Percentiles rank a stretch among this genome's conserved stretches.
phyloP scores from a whole-genome alignment of 2,329 filamentous ascomycete species.

The Xylaria sp. region DNA sequence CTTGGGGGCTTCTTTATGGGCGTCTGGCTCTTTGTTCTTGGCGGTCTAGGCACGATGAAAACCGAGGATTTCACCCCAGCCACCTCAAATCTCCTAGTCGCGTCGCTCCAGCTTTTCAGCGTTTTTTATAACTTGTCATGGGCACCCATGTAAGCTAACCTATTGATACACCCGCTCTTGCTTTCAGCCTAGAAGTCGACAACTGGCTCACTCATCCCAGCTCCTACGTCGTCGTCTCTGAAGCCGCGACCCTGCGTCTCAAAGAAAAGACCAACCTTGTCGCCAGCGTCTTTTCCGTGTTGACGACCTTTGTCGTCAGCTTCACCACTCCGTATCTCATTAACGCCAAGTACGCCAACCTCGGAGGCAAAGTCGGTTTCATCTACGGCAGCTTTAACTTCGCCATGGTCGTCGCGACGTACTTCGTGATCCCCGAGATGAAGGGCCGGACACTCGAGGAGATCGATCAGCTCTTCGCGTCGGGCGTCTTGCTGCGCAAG shows the following conservation, averaged over 20 bases:
- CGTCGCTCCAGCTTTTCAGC: slow-evolving; percentile 26
- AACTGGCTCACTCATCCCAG: slow-evolving; percentile 13
- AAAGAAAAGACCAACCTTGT: slow-evolving; percentile 33
- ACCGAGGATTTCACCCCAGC: slow-evolving; percentile 15
- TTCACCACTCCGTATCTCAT: slow-evolving; percentile 31
- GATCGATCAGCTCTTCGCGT: slow-evolving; percentile 29
- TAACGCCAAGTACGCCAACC: slow-evolving; percentile 28
- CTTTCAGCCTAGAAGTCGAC: slow-evolving; percentile 8
- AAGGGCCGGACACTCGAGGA: slow-evolving; percentile 31
- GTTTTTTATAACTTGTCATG: slow-evolving; percentile 33
- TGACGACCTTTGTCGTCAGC: slow-evolving; percentile 27
- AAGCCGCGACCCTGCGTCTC: slow-evolving; percentile 25
- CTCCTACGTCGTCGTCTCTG: slow-evolving; percentile 33
- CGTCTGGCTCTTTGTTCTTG: slow-evolving; percentile 29
- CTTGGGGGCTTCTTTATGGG: slow-evolving; percentile 33
- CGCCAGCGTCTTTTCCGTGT: slow-evolving; percentile 32
- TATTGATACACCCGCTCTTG: slow-evolving; percentile 1
- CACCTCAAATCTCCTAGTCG: slow-evolving; percentile 27
- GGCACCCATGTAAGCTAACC: slow-evolving; percentile 28
- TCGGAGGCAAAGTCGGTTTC: slow-evolving; percentile 32
- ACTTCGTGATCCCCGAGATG: slow-evolving; percentile 30
- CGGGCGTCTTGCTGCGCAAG: slow-evolving; percentile 19
- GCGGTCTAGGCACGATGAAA: slow-evolving; percentile 23
- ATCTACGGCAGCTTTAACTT: slow-evolving; percentile 30
- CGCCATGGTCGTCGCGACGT: slow-evolving; percentile 22